phyloP scores from a whole-genome alignment of 345 rosid genomes.

The Boechera retrofracta region DNA sequence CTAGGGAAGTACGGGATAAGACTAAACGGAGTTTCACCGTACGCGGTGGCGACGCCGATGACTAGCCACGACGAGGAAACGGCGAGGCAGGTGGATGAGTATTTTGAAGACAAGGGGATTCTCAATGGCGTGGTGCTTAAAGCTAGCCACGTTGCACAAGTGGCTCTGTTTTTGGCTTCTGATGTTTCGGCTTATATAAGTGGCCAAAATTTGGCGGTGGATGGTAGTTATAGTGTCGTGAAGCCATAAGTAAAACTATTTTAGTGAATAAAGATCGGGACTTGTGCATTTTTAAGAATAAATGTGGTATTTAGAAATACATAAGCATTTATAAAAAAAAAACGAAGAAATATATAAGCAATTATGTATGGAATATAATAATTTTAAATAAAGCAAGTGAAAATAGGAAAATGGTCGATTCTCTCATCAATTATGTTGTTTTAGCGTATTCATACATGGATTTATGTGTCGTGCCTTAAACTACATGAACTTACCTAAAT shows the following conservation, averaged over 20 bases:
- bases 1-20: conserved; percentile 78
- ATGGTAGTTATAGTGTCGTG: conserved; percentile 50
- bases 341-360: background rate
- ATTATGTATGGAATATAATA: background rate
- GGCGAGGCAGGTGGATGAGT: conserved; percentile 56
- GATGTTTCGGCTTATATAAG: conserved; percentile 79
- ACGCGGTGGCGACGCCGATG: conserved; percentile 70
- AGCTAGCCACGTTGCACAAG: conserved; percentile 58
- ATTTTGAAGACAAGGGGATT: conserved; percentile 43
- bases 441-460: too few species aligned
- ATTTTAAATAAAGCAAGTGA: background rate
- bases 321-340: too few species aligned
- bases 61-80: conserved; percentile 54
- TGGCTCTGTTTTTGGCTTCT: conserved; percentile 81
- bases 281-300: background rate
- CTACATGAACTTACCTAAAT: too few species aligned
- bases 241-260: background rate
- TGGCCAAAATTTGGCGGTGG: conserved; percentile 61
- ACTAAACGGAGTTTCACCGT: conserved; percentile 79
- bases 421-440: too few species aligned
- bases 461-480: too few species aligned
- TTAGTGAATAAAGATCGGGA: background rate
- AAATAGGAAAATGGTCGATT: too few species aligned
- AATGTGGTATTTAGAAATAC: background rate
- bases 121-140: conserved; percentile 71